phyloP scores from a whole-genome alignment of 192 early-diverging fungal species.

The Coemansia sp. region DNA sequence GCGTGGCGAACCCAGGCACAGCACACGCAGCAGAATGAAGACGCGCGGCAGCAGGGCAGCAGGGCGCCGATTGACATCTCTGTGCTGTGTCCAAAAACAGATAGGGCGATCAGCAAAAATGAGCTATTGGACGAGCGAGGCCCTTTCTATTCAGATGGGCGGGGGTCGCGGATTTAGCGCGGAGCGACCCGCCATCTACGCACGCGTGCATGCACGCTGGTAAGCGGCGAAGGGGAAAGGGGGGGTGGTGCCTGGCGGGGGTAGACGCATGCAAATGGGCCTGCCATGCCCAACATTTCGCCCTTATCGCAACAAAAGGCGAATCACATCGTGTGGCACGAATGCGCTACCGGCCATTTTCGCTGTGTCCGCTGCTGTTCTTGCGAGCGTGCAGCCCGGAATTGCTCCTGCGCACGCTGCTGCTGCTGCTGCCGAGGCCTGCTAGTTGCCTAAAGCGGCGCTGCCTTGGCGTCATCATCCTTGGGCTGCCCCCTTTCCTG shows the following conservation, averaged over 20 bases:
- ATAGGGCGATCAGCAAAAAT: constrained; percentile 16
- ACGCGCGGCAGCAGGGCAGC: neutral
- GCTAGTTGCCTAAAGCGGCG: neutral
- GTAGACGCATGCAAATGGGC: constrained; percentile 10
- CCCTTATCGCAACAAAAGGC: constrained; percentile 16
- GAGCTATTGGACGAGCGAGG: constrained; percentile 2
- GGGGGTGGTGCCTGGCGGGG: neutral
- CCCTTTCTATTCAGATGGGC: neutral
- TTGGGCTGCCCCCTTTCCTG: constrained; percentile 15
- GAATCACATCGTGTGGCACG: constrained; percentile 7
- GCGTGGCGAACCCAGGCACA: neutral
- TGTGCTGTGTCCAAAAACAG: constrained; percentile 9
- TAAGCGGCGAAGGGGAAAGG: constrained; percentile 1
- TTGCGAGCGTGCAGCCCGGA: constrained; percentile 2
- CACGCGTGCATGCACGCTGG: constrained; percentile 11
- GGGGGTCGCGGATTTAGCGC: constrained; percentile 4
- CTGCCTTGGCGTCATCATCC: constrained; percentile 1
- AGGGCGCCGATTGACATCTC: constrained; percentile 6
- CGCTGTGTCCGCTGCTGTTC: constrained; percentile 5
- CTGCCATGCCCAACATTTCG: constrained; percentile 17
- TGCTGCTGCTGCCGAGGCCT: neutral
- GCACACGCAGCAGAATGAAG: neutral
- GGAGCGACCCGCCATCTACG: constrained; percentile 6
- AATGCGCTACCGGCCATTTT: constrained; percentile 21
- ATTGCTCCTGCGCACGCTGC: neutral